Conservation (phyloP, 768 basidiomycete species). For the Chalciporus piperatus region DNA sequence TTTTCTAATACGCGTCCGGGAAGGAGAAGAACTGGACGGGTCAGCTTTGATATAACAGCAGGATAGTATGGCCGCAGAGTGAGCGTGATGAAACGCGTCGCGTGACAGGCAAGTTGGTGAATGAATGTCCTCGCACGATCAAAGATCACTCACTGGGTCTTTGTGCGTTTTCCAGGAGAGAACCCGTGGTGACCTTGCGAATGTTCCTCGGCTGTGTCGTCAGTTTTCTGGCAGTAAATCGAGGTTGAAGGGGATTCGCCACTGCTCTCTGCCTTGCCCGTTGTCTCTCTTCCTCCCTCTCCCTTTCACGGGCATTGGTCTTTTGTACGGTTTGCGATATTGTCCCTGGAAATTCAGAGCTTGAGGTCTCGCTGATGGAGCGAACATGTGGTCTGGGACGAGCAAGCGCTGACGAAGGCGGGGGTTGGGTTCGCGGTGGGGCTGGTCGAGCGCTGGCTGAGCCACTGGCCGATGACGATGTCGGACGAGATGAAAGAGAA, state of each 20-base stretch:
- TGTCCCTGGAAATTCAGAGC: constrained; percentile 14
- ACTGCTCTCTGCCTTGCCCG: background rate
- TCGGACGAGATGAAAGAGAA: background rate
- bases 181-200: constrained; percentile 9
- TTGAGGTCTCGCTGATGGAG: constrained; percentile 8
- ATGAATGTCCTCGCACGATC: background rate
- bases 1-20: constrained; percentile 17
- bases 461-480: background rate
- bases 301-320: constrained; percentile 2
- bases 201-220: constrained; percentile 5
- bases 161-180: constrained; percentile 19
- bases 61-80: background rate
- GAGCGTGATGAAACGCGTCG: background rate
- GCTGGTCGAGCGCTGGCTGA: background rate
- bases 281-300: background rate
- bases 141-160: constrained; percentile 14
- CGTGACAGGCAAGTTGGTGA: background rate
- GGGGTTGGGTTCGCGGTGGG: constrained; percentile 11
- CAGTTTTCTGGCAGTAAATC: constrained; percentile 15
- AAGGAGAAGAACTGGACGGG: background rate
- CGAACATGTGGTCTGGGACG: background rate
- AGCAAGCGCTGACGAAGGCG: background rate
- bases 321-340: constrained; percentile 19
- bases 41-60: background rate
- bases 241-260: background rate